Conservation (phyloP, 208 protist species). For the Leishmania tarentolae region DNA sequence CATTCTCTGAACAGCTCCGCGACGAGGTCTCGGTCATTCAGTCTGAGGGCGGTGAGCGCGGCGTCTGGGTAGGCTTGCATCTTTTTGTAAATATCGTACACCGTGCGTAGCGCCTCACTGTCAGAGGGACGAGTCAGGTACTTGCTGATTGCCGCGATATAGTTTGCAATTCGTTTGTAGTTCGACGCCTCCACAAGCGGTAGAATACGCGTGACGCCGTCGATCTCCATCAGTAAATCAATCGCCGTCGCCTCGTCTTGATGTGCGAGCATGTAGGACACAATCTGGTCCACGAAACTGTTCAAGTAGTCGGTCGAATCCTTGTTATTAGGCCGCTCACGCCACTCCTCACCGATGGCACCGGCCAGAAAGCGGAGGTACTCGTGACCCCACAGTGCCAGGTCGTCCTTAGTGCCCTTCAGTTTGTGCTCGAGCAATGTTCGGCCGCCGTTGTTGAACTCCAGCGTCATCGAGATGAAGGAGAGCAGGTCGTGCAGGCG, state of each 20-base stretch:
- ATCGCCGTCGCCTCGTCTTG: slow-evolving; percentile 98
- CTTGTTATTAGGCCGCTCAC: slow-evolving; percentile 52
- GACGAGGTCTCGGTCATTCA: slow-evolving; percentile 86
- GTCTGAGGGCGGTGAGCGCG: slow-evolving; percentile 84
- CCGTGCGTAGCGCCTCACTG: slow-evolving; percentile 85
- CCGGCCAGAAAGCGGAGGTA: slow-evolving; percentile 97
- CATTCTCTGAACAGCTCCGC: slow-evolving; percentile 82
- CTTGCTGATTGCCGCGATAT: slow-evolving; percentile 92
- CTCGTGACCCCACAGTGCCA: slow-evolving; percentile 99
- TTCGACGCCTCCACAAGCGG: slow-evolving; percentile 94
- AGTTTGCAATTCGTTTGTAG: slow-evolving; percentile 95
- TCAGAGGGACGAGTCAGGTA: slow-evolving; percentile 97
- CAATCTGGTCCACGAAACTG: slow-evolving; percentile 93
- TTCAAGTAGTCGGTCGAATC: slow-evolving; percentile 84
- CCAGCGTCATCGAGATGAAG: slow-evolving; percentile 98
- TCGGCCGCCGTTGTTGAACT: slow-evolving; percentile 67
- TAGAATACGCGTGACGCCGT: slow-evolving; percentile 90
- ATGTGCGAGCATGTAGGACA: slow-evolving; percentile 95
- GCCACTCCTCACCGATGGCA: slow-evolving; percentile 95
- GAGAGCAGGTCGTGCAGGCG: slow-evolving; percentile 97
- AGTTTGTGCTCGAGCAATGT: slow-evolving; percentile 96
- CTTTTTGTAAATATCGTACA: slow-evolving; percentile 94
- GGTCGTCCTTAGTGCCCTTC: slow-evolving; percentile 90
- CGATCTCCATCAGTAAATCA: slow-evolving; percentile 98
- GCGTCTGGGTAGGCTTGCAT: slow-evolving; percentile 92